phyloP scores from a whole-genome alignment of 163 green algal genomes.

The Coccomyxa subellipsoidea region DNA sequence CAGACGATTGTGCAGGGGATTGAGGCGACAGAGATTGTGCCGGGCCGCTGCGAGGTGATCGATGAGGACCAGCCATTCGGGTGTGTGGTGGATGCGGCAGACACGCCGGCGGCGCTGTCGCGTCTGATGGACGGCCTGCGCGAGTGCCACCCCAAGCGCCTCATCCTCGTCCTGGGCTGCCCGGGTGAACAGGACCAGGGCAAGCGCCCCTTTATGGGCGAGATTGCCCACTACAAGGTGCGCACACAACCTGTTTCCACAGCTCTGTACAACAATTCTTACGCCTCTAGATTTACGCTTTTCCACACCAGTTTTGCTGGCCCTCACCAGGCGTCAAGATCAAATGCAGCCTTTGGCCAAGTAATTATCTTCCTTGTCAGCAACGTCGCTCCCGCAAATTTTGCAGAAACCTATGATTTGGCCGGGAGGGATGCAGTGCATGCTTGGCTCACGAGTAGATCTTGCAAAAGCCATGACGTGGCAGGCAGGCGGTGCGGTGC shows the following conservation, averaged over 20 bases:
- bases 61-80: conserved; percentile 90
- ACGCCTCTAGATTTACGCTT: no score
- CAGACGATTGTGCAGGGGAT: conserved; percentile 82
- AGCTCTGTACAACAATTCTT: no score
- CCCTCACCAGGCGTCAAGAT: no score
- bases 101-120: conserved; percentile 73
- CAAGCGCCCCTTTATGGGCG: conserved; percentile 72
- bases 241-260: background rate
- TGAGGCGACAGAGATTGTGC: conserved; percentile 80
- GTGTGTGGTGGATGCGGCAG: conserved; percentile 85
- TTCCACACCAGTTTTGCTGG: no score
- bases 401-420: no score
- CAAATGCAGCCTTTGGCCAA: no score
- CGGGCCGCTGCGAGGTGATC: conserved; percentile 85
- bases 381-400: no score
- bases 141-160: conserved; percentile 44
- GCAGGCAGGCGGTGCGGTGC: no score
- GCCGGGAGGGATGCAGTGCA: no score
- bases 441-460: no score
- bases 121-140: conserved; percentile 70
- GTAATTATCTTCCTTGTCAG: no score
- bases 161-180: conserved; percentile 75
- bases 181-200: conserved; percentile 44
- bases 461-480: no score
- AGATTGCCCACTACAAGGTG: conserved; percentile 76